These are phyloP conservation scores for Phytomonas francai DNA, from an alignment of 208 protist species.

Conservation along the genomic window DNA sequence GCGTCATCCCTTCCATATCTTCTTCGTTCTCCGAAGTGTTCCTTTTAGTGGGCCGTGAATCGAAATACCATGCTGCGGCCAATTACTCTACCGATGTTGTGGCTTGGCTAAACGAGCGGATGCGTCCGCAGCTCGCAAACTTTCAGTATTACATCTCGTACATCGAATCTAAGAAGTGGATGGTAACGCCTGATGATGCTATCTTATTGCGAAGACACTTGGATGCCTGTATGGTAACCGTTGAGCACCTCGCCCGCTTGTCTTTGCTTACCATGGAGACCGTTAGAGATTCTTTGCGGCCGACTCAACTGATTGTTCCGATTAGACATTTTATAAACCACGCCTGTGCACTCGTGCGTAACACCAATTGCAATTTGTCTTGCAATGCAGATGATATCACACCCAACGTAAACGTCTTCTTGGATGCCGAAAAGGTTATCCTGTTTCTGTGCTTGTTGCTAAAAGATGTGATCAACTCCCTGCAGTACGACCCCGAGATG, in stretches of 20 bases:
- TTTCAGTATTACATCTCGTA: slow-evolving; percentile 53
- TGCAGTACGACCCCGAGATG: slow-evolving; percentile 12
- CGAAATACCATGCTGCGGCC: slow-evolving; percentile 49
- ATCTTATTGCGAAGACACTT: slow-evolving; percentile 53
- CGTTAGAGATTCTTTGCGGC: slow-evolving; percentile 63
- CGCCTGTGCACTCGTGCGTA: slow-evolving; percentile 18
- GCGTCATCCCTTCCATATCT: slow-evolving; percentile 59
- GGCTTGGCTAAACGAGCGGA: slow-evolving; percentile 55
- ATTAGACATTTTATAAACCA: slow-evolving; percentile 50
- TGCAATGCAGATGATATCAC: slow-evolving; percentile 46
- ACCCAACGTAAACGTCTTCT: slow-evolving; percentile 59
- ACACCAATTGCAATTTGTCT: slow-evolving; percentile 27
- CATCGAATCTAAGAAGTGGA: slow-evolving; percentile 47
- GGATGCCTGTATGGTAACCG: slow-evolving; percentile 51
- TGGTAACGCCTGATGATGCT: slow-evolving; percentile 49
- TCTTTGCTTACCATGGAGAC: slow-evolving; percentile 72
- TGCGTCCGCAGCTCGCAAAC: slow-evolving; percentile 63
- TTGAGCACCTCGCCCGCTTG: slow-evolving; percentile 65
- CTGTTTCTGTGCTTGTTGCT: slow-evolving; percentile 41
- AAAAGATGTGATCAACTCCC: slow-evolving; percentile 19
- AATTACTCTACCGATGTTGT: slow-evolving; percentile 69
- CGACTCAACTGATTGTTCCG: slow-evolving; percentile 43
- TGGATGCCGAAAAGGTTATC: slow-evolving; percentile 56
- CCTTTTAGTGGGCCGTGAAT: slow-evolving; percentile 69
- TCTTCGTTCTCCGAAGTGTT: slow-evolving; percentile 53